Evolutionary conservation across 352 stramenopile genomes (phyloP).

Genomic region (Phytophthora pinifolia): DNA sequence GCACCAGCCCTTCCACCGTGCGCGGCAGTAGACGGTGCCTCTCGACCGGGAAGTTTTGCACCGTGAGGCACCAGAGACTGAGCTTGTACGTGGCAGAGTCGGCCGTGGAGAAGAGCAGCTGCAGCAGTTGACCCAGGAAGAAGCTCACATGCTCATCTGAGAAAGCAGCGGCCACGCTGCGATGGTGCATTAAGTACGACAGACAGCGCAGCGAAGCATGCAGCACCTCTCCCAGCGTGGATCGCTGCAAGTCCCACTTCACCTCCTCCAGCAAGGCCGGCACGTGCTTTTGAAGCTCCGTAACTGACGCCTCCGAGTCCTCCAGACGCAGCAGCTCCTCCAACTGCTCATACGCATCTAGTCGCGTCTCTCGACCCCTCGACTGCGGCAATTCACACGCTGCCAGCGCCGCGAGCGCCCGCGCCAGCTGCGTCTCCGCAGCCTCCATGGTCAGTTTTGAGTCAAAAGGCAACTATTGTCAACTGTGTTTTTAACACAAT

Average conservation of each 20-base stretch:
- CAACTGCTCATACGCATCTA: slow-evolving; percentile 59
- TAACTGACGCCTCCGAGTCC: slow-evolving; percentile 50
- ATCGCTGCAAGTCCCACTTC: slow-evolving; percentile 43
- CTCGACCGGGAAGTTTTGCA: slow-evolving; percentile 54
- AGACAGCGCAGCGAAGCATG: slow-evolving; percentile 50
- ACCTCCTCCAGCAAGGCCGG: slow-evolving; percentile 42
- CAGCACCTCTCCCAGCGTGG: slow-evolving; percentile 18
- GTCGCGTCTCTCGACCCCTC: slow-evolving; percentile 35
- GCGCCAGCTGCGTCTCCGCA: slow-evolving; percentile 34
- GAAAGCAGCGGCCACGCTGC: slow-evolving; percentile 39
- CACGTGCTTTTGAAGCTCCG: slow-evolving; percentile 36
- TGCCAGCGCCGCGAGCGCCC: slow-evolving; percentile 37
- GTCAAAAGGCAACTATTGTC: neutral
- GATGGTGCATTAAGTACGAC: slow-evolving; percentile 71
- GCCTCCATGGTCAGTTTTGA: slow-evolving; percentile 17
- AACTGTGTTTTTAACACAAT: neutral
- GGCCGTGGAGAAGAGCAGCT: slow-evolving; percentile 50
- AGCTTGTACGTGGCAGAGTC: slow-evolving; percentile 68
- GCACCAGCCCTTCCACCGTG: slow-evolving; percentile 62
- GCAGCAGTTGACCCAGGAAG: slow-evolving; percentile 54
- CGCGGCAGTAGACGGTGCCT: slow-evolving; percentile 49
- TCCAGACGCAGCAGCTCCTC: slow-evolving; percentile 58
- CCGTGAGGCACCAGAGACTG: slow-evolving; percentile 63
- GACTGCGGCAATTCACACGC: slow-evolving; percentile 36
- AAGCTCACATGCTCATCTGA: slow-evolving; percentile 36